Percentiles rank a stretch among this genome's conserved stretches.
These are phyloP conservation scores for Endotrypanum monterogeii DNA, from an alignment of 208 protist species.

Conservation along the genomic window DNA sequence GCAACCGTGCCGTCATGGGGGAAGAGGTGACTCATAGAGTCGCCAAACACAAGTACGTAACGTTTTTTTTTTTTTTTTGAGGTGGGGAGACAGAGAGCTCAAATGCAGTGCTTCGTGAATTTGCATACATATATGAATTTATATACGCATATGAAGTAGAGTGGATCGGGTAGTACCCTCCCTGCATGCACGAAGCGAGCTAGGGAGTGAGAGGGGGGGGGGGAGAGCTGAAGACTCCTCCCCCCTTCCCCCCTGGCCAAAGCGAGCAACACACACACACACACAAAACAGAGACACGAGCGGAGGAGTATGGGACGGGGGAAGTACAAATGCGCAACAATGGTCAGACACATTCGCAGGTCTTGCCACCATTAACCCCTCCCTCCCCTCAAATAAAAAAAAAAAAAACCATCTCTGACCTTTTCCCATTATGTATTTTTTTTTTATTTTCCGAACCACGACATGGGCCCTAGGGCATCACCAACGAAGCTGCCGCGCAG, in stretches of 20 bases:
- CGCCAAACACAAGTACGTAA: background rate
- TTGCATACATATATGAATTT: conserved; percentile 3
- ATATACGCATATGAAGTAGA: conserved; percentile 4
- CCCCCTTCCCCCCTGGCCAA: too few relatives aligned
- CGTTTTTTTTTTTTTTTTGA: background rate
- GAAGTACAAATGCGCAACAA: background rate
- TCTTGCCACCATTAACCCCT: too few relatives aligned
- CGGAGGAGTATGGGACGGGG: too few relatives aligned
- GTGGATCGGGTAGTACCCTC: background rate
- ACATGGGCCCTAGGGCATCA: conserved; percentile 67
- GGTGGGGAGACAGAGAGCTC: too few relatives aligned
- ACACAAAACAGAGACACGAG: too few relatives aligned
- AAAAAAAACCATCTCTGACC: too few relatives aligned
- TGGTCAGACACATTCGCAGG: background rate
- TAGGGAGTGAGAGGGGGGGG: too few relatives aligned
- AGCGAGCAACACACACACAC: too few relatives aligned
- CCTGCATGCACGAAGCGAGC: background rate
- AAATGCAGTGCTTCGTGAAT: background rate
- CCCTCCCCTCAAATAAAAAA: background rate
- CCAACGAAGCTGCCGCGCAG: conserved; percentile 69
- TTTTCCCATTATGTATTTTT: background rate
- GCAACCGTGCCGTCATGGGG: background rate
- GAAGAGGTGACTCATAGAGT: background rate
- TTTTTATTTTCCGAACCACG: conserved; percentile 61
- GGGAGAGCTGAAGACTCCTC: background rate